A percentile compares a stretch with the other conserved stretches of the same genome.
Conservation (phyloP, 73 alveolate species). For the Stentor coeruleus region DNA sequence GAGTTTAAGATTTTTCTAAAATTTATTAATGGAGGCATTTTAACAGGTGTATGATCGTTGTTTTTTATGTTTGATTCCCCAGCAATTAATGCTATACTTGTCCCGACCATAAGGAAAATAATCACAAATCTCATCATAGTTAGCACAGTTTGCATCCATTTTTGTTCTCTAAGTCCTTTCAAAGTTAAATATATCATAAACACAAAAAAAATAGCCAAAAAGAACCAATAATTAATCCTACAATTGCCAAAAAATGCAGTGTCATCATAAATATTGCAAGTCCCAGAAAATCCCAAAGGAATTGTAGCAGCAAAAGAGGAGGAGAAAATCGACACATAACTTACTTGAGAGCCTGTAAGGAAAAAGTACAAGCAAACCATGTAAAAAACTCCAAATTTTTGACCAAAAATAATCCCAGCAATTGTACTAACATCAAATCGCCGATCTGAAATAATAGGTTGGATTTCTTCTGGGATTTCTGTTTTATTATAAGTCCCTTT, state of each 20-base stretch:
- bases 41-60: conserved; percentile 3
- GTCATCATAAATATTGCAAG: conserved; percentile 18
- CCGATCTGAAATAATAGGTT: background rate
- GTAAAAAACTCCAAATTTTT: background rate
- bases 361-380: background rate
- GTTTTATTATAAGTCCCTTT: background rate
- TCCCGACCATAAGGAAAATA: background rate
- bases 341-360: background rate
- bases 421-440: conserved; percentile 9
- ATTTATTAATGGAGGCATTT: conserved; percentile 1
- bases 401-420: background rate
- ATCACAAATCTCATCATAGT: conserved; percentile 10
- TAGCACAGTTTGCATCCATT: background rate
- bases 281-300: background rate
- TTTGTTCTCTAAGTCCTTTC: conserved; percentile 12
- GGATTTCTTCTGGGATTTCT: background rate
- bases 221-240: background rate
- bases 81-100: background rate
- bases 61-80: background rate
- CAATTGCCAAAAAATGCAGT: background rate
- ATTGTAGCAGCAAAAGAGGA: conserved; percentile 9
- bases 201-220: background rate
- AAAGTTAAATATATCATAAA: conserved; percentile 11
- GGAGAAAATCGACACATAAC: conserved; percentile 4
- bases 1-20: background rate